Percentiles rank a stretch among this genome's conserved stretches.
Evolutionary conservation across 495 filamentous ascomycete species (phyloP).

Genomic region (Xylaria longipes): DNA sequence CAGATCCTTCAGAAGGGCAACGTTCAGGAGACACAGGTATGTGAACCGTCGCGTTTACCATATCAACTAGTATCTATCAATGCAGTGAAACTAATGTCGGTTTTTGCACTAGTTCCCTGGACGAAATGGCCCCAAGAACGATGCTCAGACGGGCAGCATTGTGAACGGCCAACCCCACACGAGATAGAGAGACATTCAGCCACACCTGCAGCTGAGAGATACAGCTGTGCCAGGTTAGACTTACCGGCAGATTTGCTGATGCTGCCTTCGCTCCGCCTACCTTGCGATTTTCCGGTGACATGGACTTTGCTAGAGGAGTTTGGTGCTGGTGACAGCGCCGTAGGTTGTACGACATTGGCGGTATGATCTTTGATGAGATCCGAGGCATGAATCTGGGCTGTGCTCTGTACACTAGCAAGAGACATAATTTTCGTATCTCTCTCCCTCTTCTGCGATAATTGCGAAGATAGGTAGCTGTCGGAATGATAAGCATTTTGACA

Average conservation of each 20-base stretch:
- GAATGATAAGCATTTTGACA: background rate
- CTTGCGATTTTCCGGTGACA: background rate
- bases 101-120: conserved; percentile 44
- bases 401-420: conserved; percentile 13
- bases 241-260: background rate
- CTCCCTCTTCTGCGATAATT: conserved; percentile 26
- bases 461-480: conserved; percentile 3
- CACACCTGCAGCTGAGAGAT: background rate
- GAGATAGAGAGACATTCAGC: conserved; percentile 27
- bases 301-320: background rate
- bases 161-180: conserved; percentile 34
- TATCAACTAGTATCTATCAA: conserved; percentile 6
- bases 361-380: conserved; percentile 11
- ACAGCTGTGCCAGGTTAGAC: background rate
- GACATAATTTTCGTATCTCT: background rate
- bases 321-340: background rate
- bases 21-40: conserved; percentile 70
- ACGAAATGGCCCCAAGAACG: conserved; percentile 51
- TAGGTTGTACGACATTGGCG: background rate
- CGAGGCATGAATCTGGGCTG: background rate
- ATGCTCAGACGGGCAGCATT: conserved; percentile 41
- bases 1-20: conserved; percentile 80
- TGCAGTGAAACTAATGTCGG: background rate
- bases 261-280: background rate
- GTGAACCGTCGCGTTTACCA: conserved; percentile 34